Base-by-base conservation (phyloP, 83 land plant species). In the Isoetes engelmannii region DNA sequence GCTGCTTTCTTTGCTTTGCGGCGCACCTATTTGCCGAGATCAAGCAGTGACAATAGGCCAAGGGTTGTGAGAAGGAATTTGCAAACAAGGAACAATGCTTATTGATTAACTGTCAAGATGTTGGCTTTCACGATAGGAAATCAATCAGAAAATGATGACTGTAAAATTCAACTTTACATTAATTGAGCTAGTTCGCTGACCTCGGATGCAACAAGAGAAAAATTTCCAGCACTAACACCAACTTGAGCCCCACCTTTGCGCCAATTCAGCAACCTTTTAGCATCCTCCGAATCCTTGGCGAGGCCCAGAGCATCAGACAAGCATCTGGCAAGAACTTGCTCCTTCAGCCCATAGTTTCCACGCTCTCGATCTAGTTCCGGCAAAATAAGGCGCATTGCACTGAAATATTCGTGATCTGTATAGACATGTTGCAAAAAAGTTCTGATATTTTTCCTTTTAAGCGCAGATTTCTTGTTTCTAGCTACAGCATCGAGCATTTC, bases 261-360 rank as follows among this genome's bases (percentile, higher is more conserved):
- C 99, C 99, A 95, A 54, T 95, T 86, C 47, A 88, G 42, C 68
- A 95, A 91, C 20, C 82, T 83, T 7, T 81, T 54, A 0, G 92
- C 92, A 72, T 90, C 98, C 15, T 76, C 69, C 12, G 99, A 86
- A 5, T 90, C 93, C 28, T 85, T 79, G 41, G 97, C 73, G 71
- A 95, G 77, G 61, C 87, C 92, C 60, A 95, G 81, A 5, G 99
- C 99, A 15, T 95, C 97, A 56, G 87, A 79, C 47, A 95, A 77
- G 63, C 75, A 78, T 45, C 75, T 81, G 51, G 97, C 99, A 48
- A 95, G 90, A 5, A 79, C 86, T 4, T 90, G 82, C 70, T 95
- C 99, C 67, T 83, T 83, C 53, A 95, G 78, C 13, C 92, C 97
- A 70, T 90, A 95, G 7, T 84, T 68, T 5, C 86, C 91, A 8